Evolutionary conservation across 2,329 filamentous ascomycete genomes (phyloP), one percentile per base, ranked within the genome.

Genomic region (Fusarium subglutinans): DNA sequence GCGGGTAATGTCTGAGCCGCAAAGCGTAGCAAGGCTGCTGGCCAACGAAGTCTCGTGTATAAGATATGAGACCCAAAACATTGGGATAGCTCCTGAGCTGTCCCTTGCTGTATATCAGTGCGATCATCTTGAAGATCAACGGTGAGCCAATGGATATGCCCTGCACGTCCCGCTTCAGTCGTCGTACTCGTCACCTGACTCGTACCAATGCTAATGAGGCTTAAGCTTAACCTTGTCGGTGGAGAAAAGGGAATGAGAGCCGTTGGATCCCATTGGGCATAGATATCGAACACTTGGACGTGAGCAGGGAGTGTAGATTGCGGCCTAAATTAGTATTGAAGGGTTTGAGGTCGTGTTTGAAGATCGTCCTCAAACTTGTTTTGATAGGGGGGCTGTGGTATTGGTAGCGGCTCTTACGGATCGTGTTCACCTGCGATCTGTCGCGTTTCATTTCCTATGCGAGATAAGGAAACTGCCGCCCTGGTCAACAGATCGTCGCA

Each of bases 61-160:
- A 41, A 44, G 53, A 57, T 30, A 50, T 48, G 38, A 26, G 38
- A 54, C 30, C 26, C 37, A 47, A 37, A 51, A 50, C 40, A 57
- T 41, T 47, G 26, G 38, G 7, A 66, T 59, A 54, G 48, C 33
- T 60, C 44, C 44, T 47, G 54, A 56, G 33, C 33, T 45, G 43
- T 44, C 63, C 63, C 64, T 50, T 65, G 64, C 33, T 47, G 41
- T 64, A 48, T 44, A 66, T 64, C 64, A 64, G 51, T 70, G 48
- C 28, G 68, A 71, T 71, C 67, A 50, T 50, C 67, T 44, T 28
- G 68, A 61, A 66, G 68, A 67, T 71, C 68, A 56, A 33, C 61
- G 61, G 54, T 71, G 68, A 71, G 61, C 68, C 66, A 71, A 71
- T 71, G 2, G 40, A 40, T 5, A 10, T 10, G 12, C 45, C 59